These are phyloP conservation scores for Glaciozyma martinii DNA, from an alignment of 768 basidiomycete genomes.

Conservation along the genomic window DNA sequence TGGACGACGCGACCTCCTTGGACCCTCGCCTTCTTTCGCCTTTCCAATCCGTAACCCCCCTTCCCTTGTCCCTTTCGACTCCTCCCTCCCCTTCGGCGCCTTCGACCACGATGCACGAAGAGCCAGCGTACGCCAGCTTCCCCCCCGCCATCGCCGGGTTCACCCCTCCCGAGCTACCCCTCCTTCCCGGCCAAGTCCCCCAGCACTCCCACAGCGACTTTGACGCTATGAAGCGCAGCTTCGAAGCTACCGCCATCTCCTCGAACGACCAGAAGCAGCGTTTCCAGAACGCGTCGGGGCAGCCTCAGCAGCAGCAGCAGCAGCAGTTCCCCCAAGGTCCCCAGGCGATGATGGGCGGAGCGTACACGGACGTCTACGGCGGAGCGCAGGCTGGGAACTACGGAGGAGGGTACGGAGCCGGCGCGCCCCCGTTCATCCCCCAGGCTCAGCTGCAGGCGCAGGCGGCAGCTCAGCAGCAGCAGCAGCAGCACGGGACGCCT, in stretches of 20 bases:
- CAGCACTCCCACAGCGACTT: slow-evolving; percentile 15
- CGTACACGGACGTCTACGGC: slow-evolving; percentile 16
- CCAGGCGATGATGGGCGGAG: not conserved
- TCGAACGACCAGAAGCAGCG: not conserved
- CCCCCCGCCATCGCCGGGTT: no score
- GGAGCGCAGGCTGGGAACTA: not conserved
- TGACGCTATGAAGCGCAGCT: slow-evolving; percentile 26
- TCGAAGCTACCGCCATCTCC: slow-evolving; percentile 12
- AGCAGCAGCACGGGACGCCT: not conserved
- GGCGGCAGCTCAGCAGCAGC: not conserved
- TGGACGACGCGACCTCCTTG: no score
- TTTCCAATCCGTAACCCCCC: no score
- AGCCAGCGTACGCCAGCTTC: no score
- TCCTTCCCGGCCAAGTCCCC: not conserved
- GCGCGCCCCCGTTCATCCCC: slow-evolving; percentile 6
- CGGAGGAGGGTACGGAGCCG: slow-evolving; percentile 1
- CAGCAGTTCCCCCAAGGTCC: not conserved
- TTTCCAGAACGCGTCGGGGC: not conserved
- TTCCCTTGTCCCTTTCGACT: no score
- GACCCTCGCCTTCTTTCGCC: no score
- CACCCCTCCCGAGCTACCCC: no score
- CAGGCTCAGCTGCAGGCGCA: not conserved
- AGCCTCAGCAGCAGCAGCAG: not conserved
- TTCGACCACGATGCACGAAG: no score
- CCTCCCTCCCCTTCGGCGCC: no score